A percentile compares a stretch with the other conserved stretches of the same genome.
phyloP scores from a whole-genome alignment of 2,329 filamentous ascomycete species.

The Monilinia fructicola region DNA sequence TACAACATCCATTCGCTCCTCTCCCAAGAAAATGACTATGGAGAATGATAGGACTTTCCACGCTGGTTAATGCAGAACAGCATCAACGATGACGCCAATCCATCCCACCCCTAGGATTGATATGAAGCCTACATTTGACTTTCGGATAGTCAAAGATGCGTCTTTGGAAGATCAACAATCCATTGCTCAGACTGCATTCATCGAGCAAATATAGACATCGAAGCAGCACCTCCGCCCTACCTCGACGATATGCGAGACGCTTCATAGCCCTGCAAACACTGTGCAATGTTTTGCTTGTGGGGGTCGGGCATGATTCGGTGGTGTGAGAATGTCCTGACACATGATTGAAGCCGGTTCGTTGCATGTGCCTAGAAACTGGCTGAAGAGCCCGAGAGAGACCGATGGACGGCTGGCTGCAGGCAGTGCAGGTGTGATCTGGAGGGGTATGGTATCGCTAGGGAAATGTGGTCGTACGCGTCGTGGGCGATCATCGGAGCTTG shows the following conservation, averaged over 20 bases:
- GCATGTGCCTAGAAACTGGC: neutral
- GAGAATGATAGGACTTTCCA: no score
- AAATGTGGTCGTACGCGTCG: neutral
- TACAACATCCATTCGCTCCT: no score
- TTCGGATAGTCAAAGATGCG: neutral
- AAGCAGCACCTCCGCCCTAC: constrained; percentile 4
- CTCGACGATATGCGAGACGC: constrained; percentile 8
- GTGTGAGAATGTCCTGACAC: neutral
- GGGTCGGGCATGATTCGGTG: neutral
- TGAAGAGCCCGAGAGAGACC: constrained; percentile 16
- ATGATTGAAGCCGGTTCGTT: constrained; percentile 3
- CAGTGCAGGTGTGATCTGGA: neutral
- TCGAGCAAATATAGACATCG: neutral
- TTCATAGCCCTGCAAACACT: neutral
- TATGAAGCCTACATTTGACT: neutral
- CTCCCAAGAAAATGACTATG: no score
- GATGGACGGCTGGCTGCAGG: neutral
- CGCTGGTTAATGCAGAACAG: no score
- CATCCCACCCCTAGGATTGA: neutral
- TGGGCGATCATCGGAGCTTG: constrained; percentile 12
- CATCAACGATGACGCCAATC: neutral
- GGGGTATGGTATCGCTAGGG: neutral
- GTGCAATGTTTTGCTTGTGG: neutral
- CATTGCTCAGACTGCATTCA: neutral
- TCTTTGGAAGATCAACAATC: neutral